A percentile compares a stretch with the other conserved stretches of the same genome.
Conservation (phyloP, 768 basidiomycete species). For the Rossbeevera mucosa region DNA sequence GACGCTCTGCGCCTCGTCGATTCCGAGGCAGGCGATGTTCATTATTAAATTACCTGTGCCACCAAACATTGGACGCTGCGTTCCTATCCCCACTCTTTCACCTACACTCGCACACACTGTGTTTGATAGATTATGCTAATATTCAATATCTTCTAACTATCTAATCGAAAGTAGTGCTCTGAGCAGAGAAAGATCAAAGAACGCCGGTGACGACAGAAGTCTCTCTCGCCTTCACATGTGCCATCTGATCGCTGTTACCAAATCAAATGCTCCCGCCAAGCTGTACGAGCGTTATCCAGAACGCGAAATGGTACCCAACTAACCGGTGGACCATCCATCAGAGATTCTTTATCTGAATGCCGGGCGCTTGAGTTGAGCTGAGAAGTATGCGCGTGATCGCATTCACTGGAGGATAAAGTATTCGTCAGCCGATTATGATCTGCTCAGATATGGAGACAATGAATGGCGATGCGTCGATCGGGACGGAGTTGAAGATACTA, state of each 20-base stretch:
- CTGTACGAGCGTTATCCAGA: slow-evolving; percentile 17
- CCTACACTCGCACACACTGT: background rate
- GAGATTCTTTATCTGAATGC: slow-evolving; percentile 79
- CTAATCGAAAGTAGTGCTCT: background rate
- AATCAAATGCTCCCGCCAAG: slow-evolving; percentile 18
- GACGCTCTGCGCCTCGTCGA: slow-evolving; percentile 9
- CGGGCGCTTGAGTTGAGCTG: slow-evolving; percentile 84
- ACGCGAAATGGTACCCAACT: background rate
- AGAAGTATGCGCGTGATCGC: slow-evolving; percentile 77
- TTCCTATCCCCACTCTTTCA: background rate
- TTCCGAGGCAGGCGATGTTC: slow-evolving; percentile 2
- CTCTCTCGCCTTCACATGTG: background rate
- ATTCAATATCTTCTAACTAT: background rate
- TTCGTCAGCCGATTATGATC: slow-evolving; percentile 11
- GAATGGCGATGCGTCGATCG: slow-evolving; percentile 12
- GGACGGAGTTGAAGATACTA: slow-evolving; percentile 7
- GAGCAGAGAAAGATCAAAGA: slow-evolving; percentile 1
- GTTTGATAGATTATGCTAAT: background rate
- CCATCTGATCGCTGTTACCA: slow-evolving; percentile 23
- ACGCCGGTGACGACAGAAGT: background rate
- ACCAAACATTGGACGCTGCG: background rate
- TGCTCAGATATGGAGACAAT: background rate
- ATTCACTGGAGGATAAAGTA: slow-evolving; percentile 44
- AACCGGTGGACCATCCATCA: slow-evolving; percentile 28
- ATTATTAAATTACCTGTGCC: slow-evolving; percentile 3